A percentile compares a stretch with the other conserved stretches of the same genome.
Evolutionary conservation across 1,139 yeast genomes (phyloP).

Genomic region (Saccharomyces hybrid): DNA sequence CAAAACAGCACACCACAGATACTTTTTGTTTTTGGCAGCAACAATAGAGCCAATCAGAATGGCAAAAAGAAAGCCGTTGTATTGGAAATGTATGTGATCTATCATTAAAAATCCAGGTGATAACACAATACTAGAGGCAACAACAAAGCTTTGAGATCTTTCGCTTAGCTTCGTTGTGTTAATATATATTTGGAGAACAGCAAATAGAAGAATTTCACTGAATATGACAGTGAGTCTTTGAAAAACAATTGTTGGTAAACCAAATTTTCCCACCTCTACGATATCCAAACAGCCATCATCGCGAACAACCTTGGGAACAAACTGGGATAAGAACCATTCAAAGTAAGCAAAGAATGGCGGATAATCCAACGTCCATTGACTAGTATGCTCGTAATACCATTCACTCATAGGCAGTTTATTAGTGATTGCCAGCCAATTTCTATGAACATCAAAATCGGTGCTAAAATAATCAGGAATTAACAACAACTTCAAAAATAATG

Average conservation of each 20-base stretch:
- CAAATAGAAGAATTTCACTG: slow-evolving; percentile 66
- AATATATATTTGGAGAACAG: slow-evolving; percentile 65
- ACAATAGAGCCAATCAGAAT: slow-evolving; percentile 66
- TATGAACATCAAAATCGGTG: slow-evolving; percentile 94
- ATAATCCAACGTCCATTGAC: slow-evolving; percentile 93
- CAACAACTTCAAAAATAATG: slow-evolving; percentile 49
- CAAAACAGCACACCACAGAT: slow-evolving; percentile 60
- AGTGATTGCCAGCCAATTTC: slow-evolving; percentile 95
- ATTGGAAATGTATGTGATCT: slow-evolving; percentile 92
- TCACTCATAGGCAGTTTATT: slow-evolving; percentile 60
- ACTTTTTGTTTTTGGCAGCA: slow-evolving; percentile 53
- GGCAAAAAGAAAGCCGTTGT: slow-evolving; percentile 89
- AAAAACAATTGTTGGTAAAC: slow-evolving; percentile 69
- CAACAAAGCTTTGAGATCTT: slow-evolving; percentile 50
- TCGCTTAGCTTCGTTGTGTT: slow-evolving; percentile 39
- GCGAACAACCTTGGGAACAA: slow-evolving; percentile 58
- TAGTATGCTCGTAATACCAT: slow-evolving; percentile 82
- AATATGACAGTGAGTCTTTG: slow-evolving; percentile 75
- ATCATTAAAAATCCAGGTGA: slow-evolving; percentile 85
- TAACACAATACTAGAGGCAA: slow-evolving; percentile 73
- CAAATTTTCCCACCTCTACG: slow-evolving; percentile 57
- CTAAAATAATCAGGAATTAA: slow-evolving; percentile 31
- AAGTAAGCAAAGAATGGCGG: slow-evolving; percentile 97
- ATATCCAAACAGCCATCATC: slow-evolving; percentile 76
- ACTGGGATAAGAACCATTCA: slow-evolving; percentile 68